A percentile compares a stretch with the other conserved stretches of the same genome.
phyloP scores from a whole-genome alignment of 2,329 filamentous ascomycete species.

The Gnomoniopsis smithogilvyi region DNA sequence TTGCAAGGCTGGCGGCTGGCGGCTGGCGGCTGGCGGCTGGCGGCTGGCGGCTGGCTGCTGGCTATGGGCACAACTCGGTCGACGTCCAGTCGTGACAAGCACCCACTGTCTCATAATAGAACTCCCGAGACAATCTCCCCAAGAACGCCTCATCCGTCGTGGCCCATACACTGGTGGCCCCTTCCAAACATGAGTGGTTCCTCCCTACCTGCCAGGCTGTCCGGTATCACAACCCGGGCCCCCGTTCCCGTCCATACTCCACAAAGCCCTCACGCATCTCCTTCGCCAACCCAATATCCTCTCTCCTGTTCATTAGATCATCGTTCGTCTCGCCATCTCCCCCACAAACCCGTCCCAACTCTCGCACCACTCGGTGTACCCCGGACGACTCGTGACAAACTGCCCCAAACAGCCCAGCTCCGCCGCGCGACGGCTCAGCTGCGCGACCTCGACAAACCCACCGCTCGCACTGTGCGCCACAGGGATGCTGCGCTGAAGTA shows the following conservation, averaged over 20 bases:
- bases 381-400: slow-evolving; percentile 20
- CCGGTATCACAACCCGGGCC: too few relatives aligned
- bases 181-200: too few relatives aligned
- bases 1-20: too few relatives aligned
- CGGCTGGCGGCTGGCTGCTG: too few relatives aligned
- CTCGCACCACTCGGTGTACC: slow-evolving; percentile 21
- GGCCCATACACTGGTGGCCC: too few relatives aligned
- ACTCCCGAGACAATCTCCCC: too few relatives aligned
- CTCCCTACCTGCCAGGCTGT: too few relatives aligned
- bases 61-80: too few relatives aligned
- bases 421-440: slow-evolving; percentile 14
- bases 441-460: neutral
- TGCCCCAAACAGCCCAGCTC: slow-evolving; percentile 19
- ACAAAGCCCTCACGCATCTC: neutral
- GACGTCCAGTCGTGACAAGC: too few relatives aligned
- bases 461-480: slow-evolving; percentile 20
- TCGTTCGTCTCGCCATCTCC: slow-evolving; percentile 11
- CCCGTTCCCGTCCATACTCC: too few relatives aligned
- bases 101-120: neutral
- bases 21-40: too few relatives aligned
- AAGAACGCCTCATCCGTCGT: too few relatives aligned
- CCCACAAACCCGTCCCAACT: slow-evolving; percentile 20
- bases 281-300: neutral
- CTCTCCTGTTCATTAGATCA: neutral
- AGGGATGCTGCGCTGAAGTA: slow-evolving; percentile 17